phyloP scores from a whole-genome alignment of 169 alveolate species.

The Cryptosporidium muris region DNA sequence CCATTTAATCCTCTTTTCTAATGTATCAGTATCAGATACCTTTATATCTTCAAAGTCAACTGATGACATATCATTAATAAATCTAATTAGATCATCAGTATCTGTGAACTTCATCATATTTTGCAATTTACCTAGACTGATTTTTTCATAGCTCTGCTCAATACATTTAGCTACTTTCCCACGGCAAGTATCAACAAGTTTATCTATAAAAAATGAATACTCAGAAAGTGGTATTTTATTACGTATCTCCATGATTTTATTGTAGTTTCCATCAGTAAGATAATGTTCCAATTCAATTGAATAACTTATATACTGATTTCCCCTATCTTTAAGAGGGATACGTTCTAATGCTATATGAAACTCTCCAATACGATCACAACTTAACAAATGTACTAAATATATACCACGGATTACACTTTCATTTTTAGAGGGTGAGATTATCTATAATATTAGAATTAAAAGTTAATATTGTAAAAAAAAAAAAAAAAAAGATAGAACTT shows the following conservation, averaged over 20 bases:
- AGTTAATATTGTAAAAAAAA: background rate
- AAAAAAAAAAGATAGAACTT: background rate
- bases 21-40: background rate
- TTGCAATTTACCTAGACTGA: slow-evolving; percentile 32
- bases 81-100: slow-evolving; percentile 38
- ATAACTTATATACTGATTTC: slow-evolving; percentile 37
- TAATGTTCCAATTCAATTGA: slow-evolving; percentile 68
- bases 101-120: slow-evolving; percentile 55
- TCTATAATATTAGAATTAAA: slow-evolving; percentile 12
- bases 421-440: slow-evolving; percentile 30
- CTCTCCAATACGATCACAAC: slow-evolving; percentile 71
- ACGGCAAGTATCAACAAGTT: slow-evolving; percentile 37
- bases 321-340: slow-evolving; percentile 51
- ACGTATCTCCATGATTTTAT: slow-evolving; percentile 37
- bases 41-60: background rate
- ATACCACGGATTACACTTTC: slow-evolving; percentile 65
- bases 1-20: slow-evolving; percentile 4
- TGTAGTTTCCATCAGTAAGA: slow-evolving; percentile 74
- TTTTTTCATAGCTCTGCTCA: slow-evolving; percentile 56
- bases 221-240: slow-evolving; percentile 25
- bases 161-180: slow-evolving; percentile 67
- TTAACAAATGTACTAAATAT: slow-evolving; percentile 64
- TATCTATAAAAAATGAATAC: slow-evolving; percentile 9
- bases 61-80: slow-evolving; percentile 22
- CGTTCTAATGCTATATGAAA: slow-evolving; percentile 70